These are phyloP conservation scores for Melanopsichium pennsylvanicum DNA, from an alignment of 1,284 basidiomycete genomes.

Conservation along the genomic window DNA sequence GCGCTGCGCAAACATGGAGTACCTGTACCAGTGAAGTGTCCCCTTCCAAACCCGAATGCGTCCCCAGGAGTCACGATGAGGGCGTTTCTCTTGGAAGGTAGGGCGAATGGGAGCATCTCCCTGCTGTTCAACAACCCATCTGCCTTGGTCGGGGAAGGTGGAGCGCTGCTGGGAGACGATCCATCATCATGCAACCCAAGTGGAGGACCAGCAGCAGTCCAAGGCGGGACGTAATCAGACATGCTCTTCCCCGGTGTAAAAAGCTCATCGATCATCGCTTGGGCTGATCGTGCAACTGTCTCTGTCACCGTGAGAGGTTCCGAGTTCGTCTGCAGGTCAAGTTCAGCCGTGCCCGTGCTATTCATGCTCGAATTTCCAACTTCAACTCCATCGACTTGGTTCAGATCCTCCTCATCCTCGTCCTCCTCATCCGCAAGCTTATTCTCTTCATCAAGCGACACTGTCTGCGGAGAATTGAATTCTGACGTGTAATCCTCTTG, in stretches of 20 bases:
- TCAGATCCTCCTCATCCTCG: conserved; percentile 11
- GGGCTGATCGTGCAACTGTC: conserved; percentile 28
- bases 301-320: conserved; percentile 43
- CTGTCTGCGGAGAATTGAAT: neutral
- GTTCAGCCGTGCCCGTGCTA: conserved; percentile 37
- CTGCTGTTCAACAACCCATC: conserved; percentile 75
- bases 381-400: neutral
- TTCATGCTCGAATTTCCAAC: conserved; percentile 22
- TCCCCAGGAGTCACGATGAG: conserved; percentile 72
- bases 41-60: conserved; percentile 68
- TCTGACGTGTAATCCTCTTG: conserved; percentile 39
- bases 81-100: conserved; percentile 80
- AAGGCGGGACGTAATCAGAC: conserved; percentile 55
- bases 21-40: conserved; percentile 58
- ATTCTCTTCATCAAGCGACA: conserved; percentile 17
- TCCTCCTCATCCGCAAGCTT: neutral
- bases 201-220: conserved; percentile 43
- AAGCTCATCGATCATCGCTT: conserved; percentile 49
- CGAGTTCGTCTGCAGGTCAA: neutral
- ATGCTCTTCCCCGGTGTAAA: conserved; percentile 53
- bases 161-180: conserved; percentile 3
- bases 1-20: conserved; percentile 46
- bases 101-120: conserved; percentile 86
- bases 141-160: conserved; percentile 24
- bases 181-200: conserved; percentile 35